Evolutionary conservation across 2,329 filamentous ascomycete genomes (phyloP).

Genomic region (Venturia nashicola): DNA sequence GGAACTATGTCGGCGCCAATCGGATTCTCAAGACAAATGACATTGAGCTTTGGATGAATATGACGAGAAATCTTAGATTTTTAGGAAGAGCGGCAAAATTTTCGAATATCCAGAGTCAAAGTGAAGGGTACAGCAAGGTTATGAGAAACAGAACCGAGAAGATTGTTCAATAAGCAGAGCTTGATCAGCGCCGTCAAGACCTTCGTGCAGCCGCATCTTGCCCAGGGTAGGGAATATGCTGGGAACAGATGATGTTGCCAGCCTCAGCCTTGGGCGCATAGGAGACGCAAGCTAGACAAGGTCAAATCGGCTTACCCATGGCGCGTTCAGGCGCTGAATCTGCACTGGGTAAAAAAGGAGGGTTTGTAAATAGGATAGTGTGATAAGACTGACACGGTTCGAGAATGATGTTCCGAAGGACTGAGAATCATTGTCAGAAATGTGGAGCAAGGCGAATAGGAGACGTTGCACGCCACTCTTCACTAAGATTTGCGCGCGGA

Average conservation of each 20-base stretch:
- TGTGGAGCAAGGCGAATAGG: no score
- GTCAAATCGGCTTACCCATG: background rate
- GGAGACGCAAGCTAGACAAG: background rate
- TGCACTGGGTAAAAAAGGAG: background rate
- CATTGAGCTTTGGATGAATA: background rate
- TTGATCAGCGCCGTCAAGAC: background rate
- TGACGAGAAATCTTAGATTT: background rate
- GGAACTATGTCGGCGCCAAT: no score
- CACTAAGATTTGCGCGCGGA: no score
- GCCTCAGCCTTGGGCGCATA: background rate
- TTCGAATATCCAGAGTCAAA: background rate
- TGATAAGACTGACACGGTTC: no score
- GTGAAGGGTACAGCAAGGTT: background rate
- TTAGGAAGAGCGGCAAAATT: background rate
- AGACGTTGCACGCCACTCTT: no score
- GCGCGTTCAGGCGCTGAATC: background rate
- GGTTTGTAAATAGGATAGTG: background rate
- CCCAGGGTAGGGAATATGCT: background rate
- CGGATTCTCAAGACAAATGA: background rate
- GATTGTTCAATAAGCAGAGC: background rate
- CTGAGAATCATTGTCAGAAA: no score
- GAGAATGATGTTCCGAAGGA: no score
- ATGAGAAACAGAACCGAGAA: background rate
- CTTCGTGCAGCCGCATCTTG: background rate
- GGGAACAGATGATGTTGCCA: background rate